Evolutionary conservation across 2,329 filamentous ascomycete species (phyloP).

Genomic region (Bimuria novae-zelandiae): DNA sequence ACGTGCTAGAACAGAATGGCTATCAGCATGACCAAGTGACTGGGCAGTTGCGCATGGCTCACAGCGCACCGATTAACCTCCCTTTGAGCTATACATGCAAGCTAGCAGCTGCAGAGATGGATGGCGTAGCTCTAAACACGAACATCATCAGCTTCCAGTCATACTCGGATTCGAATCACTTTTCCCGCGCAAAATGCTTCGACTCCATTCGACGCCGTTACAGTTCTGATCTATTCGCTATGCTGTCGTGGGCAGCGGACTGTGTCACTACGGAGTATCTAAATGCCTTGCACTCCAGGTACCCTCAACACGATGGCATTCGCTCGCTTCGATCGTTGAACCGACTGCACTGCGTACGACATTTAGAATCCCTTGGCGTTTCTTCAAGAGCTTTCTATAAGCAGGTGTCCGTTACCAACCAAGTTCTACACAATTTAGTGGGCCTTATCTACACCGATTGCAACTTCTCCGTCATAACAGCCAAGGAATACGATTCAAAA

Average conservation of each 20-base stretch:
- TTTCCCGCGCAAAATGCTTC: not conserved
- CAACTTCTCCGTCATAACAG: not conserved
- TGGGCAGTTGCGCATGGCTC: not conserved
- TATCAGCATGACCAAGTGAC: not conserved
- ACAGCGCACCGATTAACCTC: not conserved
- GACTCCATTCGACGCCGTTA: not conserved
- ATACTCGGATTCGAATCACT: not conserved
- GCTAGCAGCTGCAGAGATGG: not conserved
- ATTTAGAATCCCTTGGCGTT: not conserved
- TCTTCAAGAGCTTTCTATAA: not conserved
- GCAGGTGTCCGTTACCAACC: not conserved
- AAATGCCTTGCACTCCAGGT: not conserved
- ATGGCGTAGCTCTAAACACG: not conserved
- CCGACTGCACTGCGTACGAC: not conserved
- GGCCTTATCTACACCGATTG: not conserved
- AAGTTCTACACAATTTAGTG: not conserved
- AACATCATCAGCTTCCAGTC: not conserved
- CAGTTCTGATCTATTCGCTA: not conserved
- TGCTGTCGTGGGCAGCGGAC: not conserved
- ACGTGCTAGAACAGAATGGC: not conserved
- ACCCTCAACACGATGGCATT: not conserved
- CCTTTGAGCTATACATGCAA: conserved; percentile 1
- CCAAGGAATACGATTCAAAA: not conserved
- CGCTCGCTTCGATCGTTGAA: not conserved
- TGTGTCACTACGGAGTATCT: not conserved